Conservation (phyloP, 768 basidiomycete species). For the Rhodotorula graminis region DNA sequence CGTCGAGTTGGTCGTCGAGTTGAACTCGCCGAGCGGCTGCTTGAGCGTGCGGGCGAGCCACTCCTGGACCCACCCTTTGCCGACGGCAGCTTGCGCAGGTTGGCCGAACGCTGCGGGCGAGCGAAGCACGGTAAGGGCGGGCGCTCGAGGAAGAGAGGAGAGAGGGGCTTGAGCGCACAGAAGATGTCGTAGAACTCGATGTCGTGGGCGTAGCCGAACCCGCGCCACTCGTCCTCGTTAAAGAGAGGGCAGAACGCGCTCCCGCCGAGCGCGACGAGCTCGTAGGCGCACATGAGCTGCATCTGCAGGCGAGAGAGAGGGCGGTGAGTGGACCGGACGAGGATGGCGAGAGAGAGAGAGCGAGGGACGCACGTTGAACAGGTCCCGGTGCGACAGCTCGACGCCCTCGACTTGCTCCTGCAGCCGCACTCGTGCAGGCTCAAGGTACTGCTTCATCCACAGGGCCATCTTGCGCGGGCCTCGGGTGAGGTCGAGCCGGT, state of each 20-base stretch:
- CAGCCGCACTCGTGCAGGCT: conserved; percentile 61
- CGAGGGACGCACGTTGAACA: conserved; percentile 51
- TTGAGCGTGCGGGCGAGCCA: conserved; percentile 70
- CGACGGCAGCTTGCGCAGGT: conserved; percentile 59
- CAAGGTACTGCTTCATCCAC: conserved; percentile 71
- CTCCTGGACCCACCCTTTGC: conserved; percentile 58
- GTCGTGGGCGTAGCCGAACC: conserved; percentile 42
- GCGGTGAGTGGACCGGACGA: neutral
- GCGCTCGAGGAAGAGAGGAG: neutral
- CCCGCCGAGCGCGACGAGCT: conserved; percentile 61
- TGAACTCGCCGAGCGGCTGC: conserved; percentile 59
- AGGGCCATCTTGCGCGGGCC: conserved; percentile 39
- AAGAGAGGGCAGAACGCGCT: conserved; percentile 50
- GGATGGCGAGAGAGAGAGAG: no score
- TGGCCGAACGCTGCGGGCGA: conserved; percentile 66
- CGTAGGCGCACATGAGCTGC: conserved; percentile 68
- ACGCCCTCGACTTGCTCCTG: conserved; percentile 58
- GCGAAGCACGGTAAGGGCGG: conserved; percentile 40
- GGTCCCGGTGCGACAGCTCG: conserved; percentile 61
- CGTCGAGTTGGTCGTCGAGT: conserved; percentile 79
- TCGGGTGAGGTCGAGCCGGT: neutral
- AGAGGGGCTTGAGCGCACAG: neutral
- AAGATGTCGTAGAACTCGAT: conserved; percentile 46
- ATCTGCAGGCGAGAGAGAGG: conserved; percentile 42
- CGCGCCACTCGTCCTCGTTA: conserved; percentile 40